These are phyloP conservation scores for Penicillium sp. DNA, from an alignment of 2,329 filamentous ascomycete genomes.

Conservation along the genomic window DNA sequence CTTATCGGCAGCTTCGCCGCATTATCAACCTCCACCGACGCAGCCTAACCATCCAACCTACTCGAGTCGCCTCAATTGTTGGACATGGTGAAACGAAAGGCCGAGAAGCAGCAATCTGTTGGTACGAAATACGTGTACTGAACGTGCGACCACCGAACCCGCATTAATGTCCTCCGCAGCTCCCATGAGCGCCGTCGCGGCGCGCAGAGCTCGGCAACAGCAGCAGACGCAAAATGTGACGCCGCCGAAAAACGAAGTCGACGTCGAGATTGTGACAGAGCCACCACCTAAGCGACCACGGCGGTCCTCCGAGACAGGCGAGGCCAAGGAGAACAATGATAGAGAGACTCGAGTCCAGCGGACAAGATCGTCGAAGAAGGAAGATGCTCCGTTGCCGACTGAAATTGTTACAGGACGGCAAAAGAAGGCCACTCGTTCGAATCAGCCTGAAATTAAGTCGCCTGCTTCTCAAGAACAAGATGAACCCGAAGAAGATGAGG, in stretches of 20 bases:
- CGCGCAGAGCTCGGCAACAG: slow-evolving; percentile 46
- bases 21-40: slow-evolving; percentile 23
- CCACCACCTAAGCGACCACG: slow-evolving; percentile 42
- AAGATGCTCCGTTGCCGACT: slow-evolving; percentile 17
- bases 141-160: background rate
- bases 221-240: slow-evolving; percentile 33
- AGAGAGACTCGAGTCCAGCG: slow-evolving; percentile 18
- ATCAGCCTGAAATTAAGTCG: slow-evolving; percentile 4
- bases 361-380: slow-evolving; percentile 27
- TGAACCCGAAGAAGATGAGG: slow-evolving; percentile 20
- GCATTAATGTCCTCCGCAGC: slow-evolving; percentile 27
- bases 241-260: slow-evolving; percentile 22
- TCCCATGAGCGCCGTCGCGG: slow-evolving; percentile 48
- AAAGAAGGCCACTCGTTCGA: slow-evolving; percentile 7
- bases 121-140: slow-evolving; percentile 27
- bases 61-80: slow-evolving; percentile 1
- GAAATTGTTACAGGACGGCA: slow-evolving; percentile 15
- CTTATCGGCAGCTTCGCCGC: slow-evolving; percentile 27
- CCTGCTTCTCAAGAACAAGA: slow-evolving; percentile 7
- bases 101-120: slow-evolving; percentile 40
- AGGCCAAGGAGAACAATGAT: slow-evolving; percentile 14
- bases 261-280: slow-evolving; percentile 27
- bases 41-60: too few relatives aligned
- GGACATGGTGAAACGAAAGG: slow-evolving; percentile 42
- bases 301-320: slow-evolving; percentile 29